Base-by-base conservation (phyloP, 2,329 filamentous ascomycete species). In the Hypoxylon sp. region DNA sequence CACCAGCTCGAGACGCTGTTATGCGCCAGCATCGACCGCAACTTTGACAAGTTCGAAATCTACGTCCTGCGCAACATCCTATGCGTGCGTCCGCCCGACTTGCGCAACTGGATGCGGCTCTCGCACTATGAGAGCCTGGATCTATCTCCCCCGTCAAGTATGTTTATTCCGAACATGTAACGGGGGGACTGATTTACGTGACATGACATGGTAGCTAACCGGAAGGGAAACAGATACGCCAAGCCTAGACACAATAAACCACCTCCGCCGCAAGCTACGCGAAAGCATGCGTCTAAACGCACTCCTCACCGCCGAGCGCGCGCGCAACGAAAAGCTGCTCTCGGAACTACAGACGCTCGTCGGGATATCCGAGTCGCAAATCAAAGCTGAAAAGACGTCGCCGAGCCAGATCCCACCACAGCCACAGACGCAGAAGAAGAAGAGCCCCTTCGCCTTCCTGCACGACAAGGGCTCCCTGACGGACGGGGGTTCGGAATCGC, bases 61-160 rank as follows among this genome's bases (percentile, higher is more conserved):
- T 98, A 95, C 82, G 91, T 94, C 57, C 85, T 99, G 84, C 86
- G 94, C 72, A 98, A 98, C 78, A 92, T 94, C 73, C 81, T 96
- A 70, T 91, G 88, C 44, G 88, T 95, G 42, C 78, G 79, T 37
- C 88, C 88, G 53, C 88, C 90, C 29, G 92, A 95, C 69, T 63
- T 78, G 3, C 84, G 92, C 74, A 87, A 88, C 64, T 98, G 92
- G 89, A 90, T 98, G 71, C 85, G 91, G 59, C 83, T 99, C 71
- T 88, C 88, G 52, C 95, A 98, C 84, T 98, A 99, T 82, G 89
- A 94, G 79, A 93, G 84, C 0, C 77, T 89, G 19, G 86, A 87
- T 67, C 84, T 89, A 48, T 73, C 75, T 14, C 26, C 57, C 42
- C 24, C 31, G n/a, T 42, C 55, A 39, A 59, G 55, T 59, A 59